These are phyloP conservation scores for Cicer pinnatifidum DNA, from an alignment of 306 rosid species.

Conservation along the genomic window DNA sequence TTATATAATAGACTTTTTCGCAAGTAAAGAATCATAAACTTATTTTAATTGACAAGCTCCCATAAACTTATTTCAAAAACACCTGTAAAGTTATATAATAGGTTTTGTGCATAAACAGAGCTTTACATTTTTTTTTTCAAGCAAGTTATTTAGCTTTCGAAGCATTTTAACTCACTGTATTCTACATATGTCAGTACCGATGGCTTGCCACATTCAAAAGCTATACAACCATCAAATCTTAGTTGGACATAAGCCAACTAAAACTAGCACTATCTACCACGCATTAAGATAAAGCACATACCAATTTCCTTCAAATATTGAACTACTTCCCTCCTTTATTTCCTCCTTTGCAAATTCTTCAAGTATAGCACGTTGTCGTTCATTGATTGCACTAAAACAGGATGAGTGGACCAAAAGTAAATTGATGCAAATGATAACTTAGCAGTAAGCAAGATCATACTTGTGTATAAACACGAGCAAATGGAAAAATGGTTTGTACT, in stretches of 20 bases:
- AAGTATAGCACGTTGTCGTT: conserved; percentile 80
- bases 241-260: conserved; percentile 15
- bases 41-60: conserved; percentile 19
- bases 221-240: conserved; percentile 39
- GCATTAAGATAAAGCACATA: conserved; percentile 43
- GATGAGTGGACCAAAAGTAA: conserved; percentile 41
- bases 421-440: conserved; percentile 45
- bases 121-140: not conserved
- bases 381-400: conserved; percentile 64
- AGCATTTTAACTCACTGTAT: conserved; percentile 26
- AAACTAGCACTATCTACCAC: conserved; percentile 18
- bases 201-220: conserved; percentile 34
- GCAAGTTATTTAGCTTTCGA: conserved; percentile 18
- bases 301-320: conserved; percentile 69
- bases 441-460: not conserved
- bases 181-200: conserved; percentile 19
- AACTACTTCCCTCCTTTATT: conserved; percentile 58
- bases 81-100: too few relatives aligned
- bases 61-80: not conserved
- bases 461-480: conserved; percentile 23
- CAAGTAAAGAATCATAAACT: not conserved
- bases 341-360: conserved; percentile 92
- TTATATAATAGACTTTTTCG: not conserved
- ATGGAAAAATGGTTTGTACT: conserved; percentile 27
- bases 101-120: conserved; percentile 1